These are phyloP conservation scores for Cicer yamashitae DNA, from an alignment of 306 rosid species.

Conservation along the genomic window DNA sequence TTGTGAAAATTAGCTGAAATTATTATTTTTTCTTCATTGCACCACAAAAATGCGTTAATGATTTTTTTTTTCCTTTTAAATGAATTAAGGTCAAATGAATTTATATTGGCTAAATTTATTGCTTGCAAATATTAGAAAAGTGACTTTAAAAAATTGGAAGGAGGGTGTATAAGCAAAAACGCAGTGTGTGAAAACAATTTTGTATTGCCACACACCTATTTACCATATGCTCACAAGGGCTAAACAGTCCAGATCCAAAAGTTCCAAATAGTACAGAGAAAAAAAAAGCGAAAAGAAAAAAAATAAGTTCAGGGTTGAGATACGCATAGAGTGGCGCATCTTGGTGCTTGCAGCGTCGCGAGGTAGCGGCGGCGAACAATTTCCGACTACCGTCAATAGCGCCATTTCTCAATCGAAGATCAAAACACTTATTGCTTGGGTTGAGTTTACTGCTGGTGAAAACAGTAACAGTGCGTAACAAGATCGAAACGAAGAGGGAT, in stretches of 20 bases:
- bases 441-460: neutral
- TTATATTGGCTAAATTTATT: no score
- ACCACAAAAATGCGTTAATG: no score
- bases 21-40: no score
- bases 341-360: constrained; percentile 22
- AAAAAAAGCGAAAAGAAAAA: neutral
- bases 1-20: no score
- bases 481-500: constrained; percentile 42
- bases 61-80: no score
- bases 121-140: no score
- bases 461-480: neutral
- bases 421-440: neutral
- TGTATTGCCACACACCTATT: neutral
- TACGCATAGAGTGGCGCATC: neutral
- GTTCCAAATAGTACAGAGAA: neutral
- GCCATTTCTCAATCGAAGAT: neutral
- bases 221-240: neutral
- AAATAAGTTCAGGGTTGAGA: neutral
- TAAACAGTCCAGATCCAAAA: neutral
- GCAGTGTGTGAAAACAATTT: neutral
- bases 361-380: neutral
- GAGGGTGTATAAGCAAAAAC: neutral
- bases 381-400: neutral
- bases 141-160: no score
- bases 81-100: no score